A percentile compares a stretch with the other conserved stretches of the same genome.
Conservation (phyloP, 768 basidiomycete genomes). For the Coprinellus micaceus region DNA sequence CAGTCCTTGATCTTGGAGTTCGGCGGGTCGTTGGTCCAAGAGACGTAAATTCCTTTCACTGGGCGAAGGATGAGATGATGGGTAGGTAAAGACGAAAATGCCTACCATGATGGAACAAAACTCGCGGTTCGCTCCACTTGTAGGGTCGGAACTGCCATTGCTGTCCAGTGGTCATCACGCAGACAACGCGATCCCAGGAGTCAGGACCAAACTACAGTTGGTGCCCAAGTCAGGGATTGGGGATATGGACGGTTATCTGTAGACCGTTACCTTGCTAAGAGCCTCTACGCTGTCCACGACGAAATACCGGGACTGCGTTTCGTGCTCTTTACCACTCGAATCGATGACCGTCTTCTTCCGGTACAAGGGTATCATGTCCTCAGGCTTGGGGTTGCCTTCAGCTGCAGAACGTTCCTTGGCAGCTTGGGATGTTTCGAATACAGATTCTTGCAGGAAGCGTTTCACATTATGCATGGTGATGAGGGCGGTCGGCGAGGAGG, state of each 20-base stretch:
- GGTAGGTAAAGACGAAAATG: not conserved
- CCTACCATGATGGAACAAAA: conserved; percentile 89
- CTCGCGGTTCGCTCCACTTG: conserved; percentile 92
- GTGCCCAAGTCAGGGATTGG: not conserved
- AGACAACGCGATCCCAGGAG: conserved; percentile 95
- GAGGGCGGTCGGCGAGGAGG: conserved; percentile 89
- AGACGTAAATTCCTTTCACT: conserved; percentile 95
- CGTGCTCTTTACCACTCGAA: conserved; percentile 57
- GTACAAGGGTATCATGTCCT: conserved; percentile 86
- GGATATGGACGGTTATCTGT: not conserved
- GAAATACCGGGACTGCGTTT: conserved; percentile 64
- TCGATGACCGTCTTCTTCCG: conserved; percentile 74
- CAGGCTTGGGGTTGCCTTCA: conserved; percentile 70
- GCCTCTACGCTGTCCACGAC: conserved; percentile 93
- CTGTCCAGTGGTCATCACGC: conserved; percentile 97
- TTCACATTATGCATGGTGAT: conserved; percentile 99
- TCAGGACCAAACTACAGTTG: conserved; percentile 65
- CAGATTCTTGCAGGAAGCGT: conserved; percentile 87
- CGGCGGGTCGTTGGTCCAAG: conserved; percentile 91
- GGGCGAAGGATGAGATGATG: not conserved
- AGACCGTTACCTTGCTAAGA: conserved; percentile 53
- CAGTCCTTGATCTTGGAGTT: conserved; percentile 90
- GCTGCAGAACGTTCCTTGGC: conserved; percentile 65
- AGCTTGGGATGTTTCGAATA: conserved; percentile 73
- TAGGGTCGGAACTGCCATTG: conserved; percentile 98